Evolutionary conservation across 2,329 filamentous ascomycete species (phyloP).

Genomic region (Zymoseptoria pseudotritici): DNA sequence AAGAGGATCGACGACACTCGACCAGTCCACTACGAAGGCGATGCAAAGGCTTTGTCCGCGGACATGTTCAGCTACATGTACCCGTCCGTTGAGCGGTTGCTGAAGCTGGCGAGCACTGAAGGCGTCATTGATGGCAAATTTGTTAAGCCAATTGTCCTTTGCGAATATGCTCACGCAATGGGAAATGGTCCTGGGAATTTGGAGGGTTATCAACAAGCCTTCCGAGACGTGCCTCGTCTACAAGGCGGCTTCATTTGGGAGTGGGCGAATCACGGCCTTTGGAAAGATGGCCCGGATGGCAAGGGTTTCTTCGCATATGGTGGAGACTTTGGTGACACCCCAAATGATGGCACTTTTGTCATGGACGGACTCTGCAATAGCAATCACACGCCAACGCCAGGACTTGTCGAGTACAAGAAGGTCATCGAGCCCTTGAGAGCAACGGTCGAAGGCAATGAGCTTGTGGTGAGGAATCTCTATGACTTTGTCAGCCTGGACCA

Average conservation of each 20-base stretch:
- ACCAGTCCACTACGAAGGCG: constrained; percentile 59
- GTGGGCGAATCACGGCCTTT: constrained; percentile 37
- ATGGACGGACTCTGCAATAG: constrained; percentile 37
- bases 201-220: constrained; percentile 58
- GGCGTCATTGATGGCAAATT: constrained; percentile 21
- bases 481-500: constrained; percentile 22
- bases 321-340: constrained; percentile 24
- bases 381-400: constrained; percentile 33
- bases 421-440: constrained; percentile 33
- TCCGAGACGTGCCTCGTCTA: constrained; percentile 51
- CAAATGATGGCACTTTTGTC: constrained; percentile 33
- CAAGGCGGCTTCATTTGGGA: constrained; percentile 52
- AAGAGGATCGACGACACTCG: constrained; percentile 50
- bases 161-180: constrained; percentile 55
- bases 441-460: constrained; percentile 22
- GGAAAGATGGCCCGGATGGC: constrained; percentile 27
- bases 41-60: constrained; percentile 49
- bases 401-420: constrained; percentile 35
- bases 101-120: constrained; percentile 37
- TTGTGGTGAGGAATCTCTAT: constrained; percentile 30
- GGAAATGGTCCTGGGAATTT: constrained; percentile 60
- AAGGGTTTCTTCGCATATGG: constrained; percentile 35
- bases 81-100: constrained; percentile 45
- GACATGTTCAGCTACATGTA: constrained; percentile 66
- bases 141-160: constrained; percentile 48